Base-by-base conservation (phyloP, 768 basidiomycete species). In the Leccinum incarnatum region DNA sequence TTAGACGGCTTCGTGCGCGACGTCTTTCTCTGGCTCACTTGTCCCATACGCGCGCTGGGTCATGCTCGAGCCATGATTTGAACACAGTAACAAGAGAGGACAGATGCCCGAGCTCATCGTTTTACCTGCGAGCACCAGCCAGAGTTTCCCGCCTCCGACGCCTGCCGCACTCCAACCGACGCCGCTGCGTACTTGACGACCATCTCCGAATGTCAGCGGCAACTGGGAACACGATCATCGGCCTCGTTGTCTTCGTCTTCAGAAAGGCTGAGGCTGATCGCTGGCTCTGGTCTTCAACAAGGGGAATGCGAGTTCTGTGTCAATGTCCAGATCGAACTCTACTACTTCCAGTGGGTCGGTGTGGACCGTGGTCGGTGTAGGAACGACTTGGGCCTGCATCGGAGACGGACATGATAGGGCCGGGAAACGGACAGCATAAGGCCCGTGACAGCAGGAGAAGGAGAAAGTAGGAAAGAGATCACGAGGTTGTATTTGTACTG, bases 81-180 rank as follows among this genome's bases (percentile, higher is more conserved):
- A 57, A 57, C 17, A 5, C 46, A 89, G 87, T 54, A 89, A 89
- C 66, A 75, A 73, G 10, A 79, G 82, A 62, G 70, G 73, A 5
- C 87, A 87, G 14, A 91, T 90, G 88, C 89, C 89, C 1, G 74
- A 81, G 29, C 70, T 90, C 19, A 71, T 89, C 51, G 74, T 85
- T 2, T 64, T 78, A 0, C 65, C 70, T 3, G 70, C 78, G 17
- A 73, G 71, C 54, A 76, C 78, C 6, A 64, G 75, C 9, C 67
- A 74, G 12, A 71, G 74, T 1, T 67, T 77, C 4, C 67, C 81
- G 1, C 81, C 86, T 2, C 27, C 27, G 27, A 27, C 5, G 1
- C 81, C 86, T 2, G 5, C 27, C 27, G 27, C 27, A 27, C 1
- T 27, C 27, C 27, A 27, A 27, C 81, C 78, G 1, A 70, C 81